Percentiles rank a stretch among this genome's conserved stretches.
These are phyloP conservation scores for Xylaria intraflava DNA, from an alignment of 495 filamentous ascomycete genomes.

Conservation along the genomic window DNA sequence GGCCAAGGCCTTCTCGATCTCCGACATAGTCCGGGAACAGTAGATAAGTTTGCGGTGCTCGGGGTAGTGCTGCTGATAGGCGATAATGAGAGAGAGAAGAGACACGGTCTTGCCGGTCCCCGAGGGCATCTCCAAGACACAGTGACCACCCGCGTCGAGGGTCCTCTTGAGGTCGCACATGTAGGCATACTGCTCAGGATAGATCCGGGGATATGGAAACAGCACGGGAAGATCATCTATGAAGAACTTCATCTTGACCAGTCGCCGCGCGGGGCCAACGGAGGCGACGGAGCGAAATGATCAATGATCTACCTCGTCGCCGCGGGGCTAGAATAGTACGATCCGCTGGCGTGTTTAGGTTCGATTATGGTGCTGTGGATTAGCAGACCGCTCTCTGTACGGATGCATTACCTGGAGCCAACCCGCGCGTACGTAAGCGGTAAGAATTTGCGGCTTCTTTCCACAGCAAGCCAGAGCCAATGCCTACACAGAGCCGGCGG, in stretches of 20 bases:
- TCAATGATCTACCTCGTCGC: background rate
- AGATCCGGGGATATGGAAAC: conserved; percentile 95
- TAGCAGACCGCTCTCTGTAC: background rate
- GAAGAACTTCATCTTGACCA: conserved; percentile 80
- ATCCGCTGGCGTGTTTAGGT: background rate
- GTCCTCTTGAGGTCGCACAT: conserved; percentile 98
- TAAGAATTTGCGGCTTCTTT: no score
- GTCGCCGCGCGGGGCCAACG: background rate
- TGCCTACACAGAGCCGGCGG: no score
- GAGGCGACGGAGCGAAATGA: no score
- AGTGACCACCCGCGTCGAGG: conserved; percentile 89
- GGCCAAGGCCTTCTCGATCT: conserved; percentile 91
- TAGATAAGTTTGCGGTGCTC: conserved; percentile 95
- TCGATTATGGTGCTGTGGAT: background rate
- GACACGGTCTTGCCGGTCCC: conserved; percentile 99
- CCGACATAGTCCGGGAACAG: conserved; percentile 93
- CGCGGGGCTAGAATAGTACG: background rate
- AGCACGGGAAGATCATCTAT: conserved; percentile 94
- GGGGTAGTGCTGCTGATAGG: conserved; percentile 87
- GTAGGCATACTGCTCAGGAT: conserved; percentile 68
- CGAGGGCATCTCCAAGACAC: conserved; percentile 99
- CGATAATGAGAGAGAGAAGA: conserved; percentile 87
- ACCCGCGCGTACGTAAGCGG: no score
- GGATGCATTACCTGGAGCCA: no score
- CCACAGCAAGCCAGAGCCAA: no score